phyloP scores from a whole-genome alignment of 192 early-diverging fungal genomes.

The Helicostylum pulchrum region DNA sequence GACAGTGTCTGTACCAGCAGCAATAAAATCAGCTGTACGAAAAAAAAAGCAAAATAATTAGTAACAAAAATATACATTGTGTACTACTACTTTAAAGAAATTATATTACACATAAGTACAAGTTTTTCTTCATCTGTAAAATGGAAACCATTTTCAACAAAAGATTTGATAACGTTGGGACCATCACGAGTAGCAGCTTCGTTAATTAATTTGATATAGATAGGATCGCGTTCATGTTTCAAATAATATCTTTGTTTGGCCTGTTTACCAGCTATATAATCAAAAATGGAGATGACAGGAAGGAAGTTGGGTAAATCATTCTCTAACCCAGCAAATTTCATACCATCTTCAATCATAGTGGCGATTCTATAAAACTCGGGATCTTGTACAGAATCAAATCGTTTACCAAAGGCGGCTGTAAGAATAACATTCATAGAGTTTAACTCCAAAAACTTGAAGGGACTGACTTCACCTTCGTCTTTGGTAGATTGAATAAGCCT shows the following conservation, averaged over 20 bases:
- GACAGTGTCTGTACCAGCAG: neutral
- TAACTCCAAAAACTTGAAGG: neutral
- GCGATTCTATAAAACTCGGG: conserved; percentile 1
- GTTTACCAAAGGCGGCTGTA: neutral
- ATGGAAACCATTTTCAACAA: neutral
- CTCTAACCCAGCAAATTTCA: neutral
- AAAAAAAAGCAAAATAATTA: too few species aligned
- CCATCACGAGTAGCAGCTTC: neutral
- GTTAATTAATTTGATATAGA: neutral
- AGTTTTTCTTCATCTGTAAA: neutral
- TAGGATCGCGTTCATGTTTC: neutral
- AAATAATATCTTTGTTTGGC: neutral
- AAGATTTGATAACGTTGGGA: neutral
- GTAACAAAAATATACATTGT: neutral
- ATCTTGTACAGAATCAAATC: neutral
- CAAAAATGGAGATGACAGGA: conserved; percentile 1
- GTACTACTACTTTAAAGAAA: neutral
- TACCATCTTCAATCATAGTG: neutral
- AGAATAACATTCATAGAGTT: conserved; percentile 6
- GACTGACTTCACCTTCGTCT: neutral
- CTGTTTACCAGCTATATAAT: neutral
- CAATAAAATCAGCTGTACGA: neutral
- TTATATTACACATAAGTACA: conserved; percentile 8
- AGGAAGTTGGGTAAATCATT: conserved; percentile 4
- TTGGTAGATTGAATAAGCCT: neutral